A percentile compares a stretch with the other conserved stretches of the same genome.
phyloP scores from a whole-genome alignment of 495 filamentous ascomycete genomes.

The Penicillium canescens region DNA sequence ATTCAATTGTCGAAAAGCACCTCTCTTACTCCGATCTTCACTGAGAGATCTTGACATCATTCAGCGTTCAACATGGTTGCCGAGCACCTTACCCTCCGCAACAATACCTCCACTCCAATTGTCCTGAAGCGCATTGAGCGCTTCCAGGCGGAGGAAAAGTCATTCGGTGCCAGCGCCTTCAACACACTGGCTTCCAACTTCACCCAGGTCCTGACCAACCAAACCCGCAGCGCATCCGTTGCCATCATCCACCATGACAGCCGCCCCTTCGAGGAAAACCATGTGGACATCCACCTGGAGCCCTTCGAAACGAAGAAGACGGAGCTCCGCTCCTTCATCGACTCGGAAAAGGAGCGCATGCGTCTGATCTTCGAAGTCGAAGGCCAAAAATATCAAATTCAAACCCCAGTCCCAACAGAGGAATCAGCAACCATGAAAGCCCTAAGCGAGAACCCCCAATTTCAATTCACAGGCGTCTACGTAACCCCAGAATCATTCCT shows the following conservation, averaged over 20 bases:
- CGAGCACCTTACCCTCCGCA: slow-evolving; percentile 73
- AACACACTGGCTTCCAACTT: slow-evolving; percentile 50
- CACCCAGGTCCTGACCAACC: slow-evolving; percentile 47
- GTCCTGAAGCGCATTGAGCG: slow-evolving; percentile 74
- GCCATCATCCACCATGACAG: slow-evolving; percentile 50
- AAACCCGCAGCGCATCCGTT: slow-evolving; percentile 39
- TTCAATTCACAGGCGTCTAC: slow-evolving; percentile 73
- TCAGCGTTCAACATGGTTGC: slow-evolving; percentile 36
- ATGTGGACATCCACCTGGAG: slow-evolving; percentile 55
- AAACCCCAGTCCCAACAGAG: slow-evolving; percentile 55
- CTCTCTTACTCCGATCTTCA: neutral
- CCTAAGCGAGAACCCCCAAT: slow-evolving; percentile 53
- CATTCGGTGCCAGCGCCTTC: slow-evolving; percentile 43
- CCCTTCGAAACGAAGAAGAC: slow-evolving; percentile 60
- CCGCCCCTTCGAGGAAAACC: slow-evolving; percentile 54
- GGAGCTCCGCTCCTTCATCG: slow-evolving; percentile 46
- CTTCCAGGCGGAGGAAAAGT: slow-evolving; percentile 54
- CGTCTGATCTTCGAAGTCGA: slow-evolving; percentile 63
- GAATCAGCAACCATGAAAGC: slow-evolving; percentile 58
- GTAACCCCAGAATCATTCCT: slow-evolving; percentile 63
- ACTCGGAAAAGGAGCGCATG: slow-evolving; percentile 52
- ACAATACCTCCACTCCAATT: slow-evolving; percentile 74
- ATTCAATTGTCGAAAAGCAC: neutral
- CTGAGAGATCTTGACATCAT: neutral
- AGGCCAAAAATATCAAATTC: slow-evolving; percentile 61